phyloP scores from a whole-genome alignment of 148 eudicot species.

The Camellia granthamiana region DNA sequence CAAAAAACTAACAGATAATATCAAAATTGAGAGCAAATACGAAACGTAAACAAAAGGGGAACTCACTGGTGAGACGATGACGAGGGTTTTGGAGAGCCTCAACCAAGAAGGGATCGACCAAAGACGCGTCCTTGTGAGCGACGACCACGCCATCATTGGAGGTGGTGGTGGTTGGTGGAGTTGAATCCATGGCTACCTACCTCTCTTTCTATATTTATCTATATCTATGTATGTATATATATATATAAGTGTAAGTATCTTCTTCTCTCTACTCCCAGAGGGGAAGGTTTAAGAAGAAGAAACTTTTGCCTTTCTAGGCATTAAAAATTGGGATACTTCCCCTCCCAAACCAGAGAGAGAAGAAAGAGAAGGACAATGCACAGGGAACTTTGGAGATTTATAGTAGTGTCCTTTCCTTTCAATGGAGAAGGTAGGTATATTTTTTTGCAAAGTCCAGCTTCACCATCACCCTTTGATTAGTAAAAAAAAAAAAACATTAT shows the following conservation, averaged over 20 bases:
- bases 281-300: conserved; percentile 42
- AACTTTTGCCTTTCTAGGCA: not conserved
- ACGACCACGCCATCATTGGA: conserved; percentile 22
- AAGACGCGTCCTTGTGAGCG: conserved; percentile 32
- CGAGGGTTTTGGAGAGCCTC: conserved; percentile 98
- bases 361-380: too few species aligned
- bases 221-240: not conserved
- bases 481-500: too few species aligned
- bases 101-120: conserved; percentile 76
- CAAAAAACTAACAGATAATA: not conserved
- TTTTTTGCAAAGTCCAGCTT: too few species aligned
- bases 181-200: conserved; percentile 32
- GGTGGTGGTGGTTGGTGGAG: conserved; percentile 20
- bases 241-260: conserved; percentile 7
- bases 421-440: too few species aligned
- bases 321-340: not conserved
- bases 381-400: too few species aligned
- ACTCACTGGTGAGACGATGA: conserved; percentile 85
- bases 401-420: too few species aligned
- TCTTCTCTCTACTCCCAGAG: conserved; percentile 31
- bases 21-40: not conserved
- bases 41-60: not conserved
- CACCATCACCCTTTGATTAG: too few species aligned
- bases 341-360: not conserved
- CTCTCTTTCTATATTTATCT: not conserved